Evolutionary conservation across 202 grass and related monocot genomes (phyloP), one percentile per base, ranked within the genome.

Genomic region (Hordeum pubiflorum): DNA sequence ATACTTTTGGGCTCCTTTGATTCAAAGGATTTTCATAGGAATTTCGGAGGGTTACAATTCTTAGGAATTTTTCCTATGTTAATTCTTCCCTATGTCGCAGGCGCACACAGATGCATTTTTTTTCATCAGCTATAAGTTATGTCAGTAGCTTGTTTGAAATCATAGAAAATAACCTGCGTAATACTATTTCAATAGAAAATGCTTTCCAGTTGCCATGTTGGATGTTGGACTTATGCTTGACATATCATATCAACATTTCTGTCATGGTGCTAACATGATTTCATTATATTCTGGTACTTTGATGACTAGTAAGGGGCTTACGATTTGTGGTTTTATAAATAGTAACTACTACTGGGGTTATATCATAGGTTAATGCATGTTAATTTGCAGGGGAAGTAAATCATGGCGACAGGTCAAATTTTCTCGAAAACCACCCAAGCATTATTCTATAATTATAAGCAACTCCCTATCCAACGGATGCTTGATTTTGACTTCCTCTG

Each of bases 401-500:
- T 85, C 88, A 98, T 97, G 94, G 91, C 94, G 13, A 93, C 92
- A 0, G 94, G 91, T 15, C 89, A 97, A 79, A 74, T 94, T 87
- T 97, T 97, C 80, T 97, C 94, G 1, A 93, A 91, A 80, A 92
- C 87, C 22, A 94, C 92, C 20, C 94, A 97, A 71, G 94, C 94
- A 44, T 82, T 97, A 81, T 97, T 97, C 82, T 97, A 97, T 75
- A 97, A 97, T 72, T 97, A 97, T 82, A 97, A 97, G 92, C 94
- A 97, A 79, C 94, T 97, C 34, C 94, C 94, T 7, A 97, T 94
- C 69, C 94, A 97, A 75, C 84, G 94, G 62, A 97, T 97, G 94
- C 94, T 97, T 48, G 94, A 97, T 79, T 97, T 97, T 87, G 94
- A 97, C 73, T 97, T 97, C 83, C 92, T 97, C 18, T 97, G 92